These are phyloP conservation scores for Chaetomium sp. DNA, from an alignment of 2,329 filamentous ascomycete species.

Conservation along the genomic window DNA sequence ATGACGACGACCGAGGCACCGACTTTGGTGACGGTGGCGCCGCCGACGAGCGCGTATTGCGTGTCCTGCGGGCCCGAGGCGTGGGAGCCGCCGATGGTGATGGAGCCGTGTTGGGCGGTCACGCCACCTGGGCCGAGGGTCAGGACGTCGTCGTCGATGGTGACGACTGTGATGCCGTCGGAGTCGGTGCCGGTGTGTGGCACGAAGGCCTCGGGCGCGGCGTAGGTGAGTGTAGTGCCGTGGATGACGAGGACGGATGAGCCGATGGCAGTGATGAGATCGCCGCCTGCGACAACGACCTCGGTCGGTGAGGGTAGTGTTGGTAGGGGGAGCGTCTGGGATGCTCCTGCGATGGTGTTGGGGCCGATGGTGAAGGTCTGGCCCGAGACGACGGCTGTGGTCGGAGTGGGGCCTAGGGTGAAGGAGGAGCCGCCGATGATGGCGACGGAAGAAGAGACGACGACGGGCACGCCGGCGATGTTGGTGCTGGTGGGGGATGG, in stretches of 20 bases:
- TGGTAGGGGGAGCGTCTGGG: conserved; percentile 31
- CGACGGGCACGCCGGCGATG: conserved; percentile 36
- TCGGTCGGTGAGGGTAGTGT: conserved; percentile 33
- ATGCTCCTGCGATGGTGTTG: conserved; percentile 31
- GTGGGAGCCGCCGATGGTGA: conserved; percentile 37
- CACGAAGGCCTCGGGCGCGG: conserved; percentile 20
- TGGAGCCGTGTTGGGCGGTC: conserved; percentile 32
- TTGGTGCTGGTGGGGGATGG: conserved; percentile 33
- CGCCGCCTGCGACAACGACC: conserved; percentile 42
- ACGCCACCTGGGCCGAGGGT: conserved; percentile 31
- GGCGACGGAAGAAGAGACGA: conserved; percentile 36
- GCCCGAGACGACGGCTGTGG: conserved; percentile 35
- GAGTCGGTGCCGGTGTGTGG: too few relatives aligned
- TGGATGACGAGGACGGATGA: conserved; percentile 38
- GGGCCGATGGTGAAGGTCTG: conserved; percentile 44
- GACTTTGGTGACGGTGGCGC: conserved; percentile 45
- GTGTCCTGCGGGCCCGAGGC: conserved; percentile 32
- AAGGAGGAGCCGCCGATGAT: conserved; percentile 39
- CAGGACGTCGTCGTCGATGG: conserved; percentile 39
- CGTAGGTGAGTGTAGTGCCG: conserved; percentile 39
- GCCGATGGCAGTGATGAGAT: conserved; percentile 38
- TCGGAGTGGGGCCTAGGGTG: conserved; percentile 32
- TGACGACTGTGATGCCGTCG: not conserved
- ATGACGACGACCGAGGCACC: conserved; percentile 45
- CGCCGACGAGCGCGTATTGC: conserved; percentile 43